Evolutionary conservation across 2,329 filamentous ascomycete species (phyloP), one percentile per base, ranked within the genome.

Genomic region (Calonectria honghensis): DNA sequence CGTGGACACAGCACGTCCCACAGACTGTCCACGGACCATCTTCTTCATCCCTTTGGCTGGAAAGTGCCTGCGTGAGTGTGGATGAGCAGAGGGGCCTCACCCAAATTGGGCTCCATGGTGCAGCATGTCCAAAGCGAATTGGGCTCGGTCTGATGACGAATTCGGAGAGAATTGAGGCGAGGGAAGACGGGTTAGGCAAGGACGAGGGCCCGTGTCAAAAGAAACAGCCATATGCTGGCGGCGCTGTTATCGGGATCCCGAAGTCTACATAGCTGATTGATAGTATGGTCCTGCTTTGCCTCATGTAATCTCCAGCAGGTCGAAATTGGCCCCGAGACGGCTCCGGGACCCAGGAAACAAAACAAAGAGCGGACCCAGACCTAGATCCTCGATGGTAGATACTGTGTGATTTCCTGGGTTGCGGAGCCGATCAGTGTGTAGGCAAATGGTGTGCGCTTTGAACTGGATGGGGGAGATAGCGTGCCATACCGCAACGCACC

Each of bases 121-220:
- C 75, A 73, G 73, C 72, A 78, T 73, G 50, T 73, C 76, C 70
- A 70, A 76, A 75, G 76, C 76, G 72, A 79, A 80, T 77, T 77
- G 76, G 77, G 69, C 77, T 72, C 72, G 69, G 78, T 75, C 69
- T 57, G 61, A 61, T 57, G 63, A 65, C 71, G 45, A 64, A 73
- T 81, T 74, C 79, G 78, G 79, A 79, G 79, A 78, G 74, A 77
- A 77, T 77, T 74, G 74, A 76, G 45, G 48, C 29, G 51, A 69
- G 50, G 50, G 24, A 41, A 31, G 37, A 32, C 50, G 39, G 31
- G 59, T 41, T 65, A 35, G 41, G 66, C 66, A 69, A 69, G 50
- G 39, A 65, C 71, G 71, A 69, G 57, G 65, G 57, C 48, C 59
- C 50, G 65, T 57, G 66, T 54, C 65, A 65, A 39, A 54, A 39